Percentiles rank a stretch among this genome's conserved stretches.
phyloP scores from a whole-genome alignment of 176 grass and related monocot species.

The Hordeum vulgare region MorexV3_pseudomolecules_assembly NC_058519.1:23713061-23713560 shows the following conservation, averaged over 20 bases:
- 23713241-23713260: background rate
- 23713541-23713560: background rate
- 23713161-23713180: slow-evolving; percentile 16
- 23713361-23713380: background rate
- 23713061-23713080: background rate
- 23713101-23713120: background rate
- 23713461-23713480: slow-evolving; percentile 26
- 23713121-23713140: background rate
- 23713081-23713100: background rate
- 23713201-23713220: background rate
- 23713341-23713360: slow-evolving; percentile 12
- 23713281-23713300: background rate
- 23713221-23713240: background rate
- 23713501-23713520: background rate
- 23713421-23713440: background rate
- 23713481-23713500: slow-evolving; percentile 12
- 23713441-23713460: slow-evolving; percentile 19
- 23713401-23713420: background rate
- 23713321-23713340: background rate
- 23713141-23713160: background rate
- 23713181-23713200: slow-evolving; percentile 19
- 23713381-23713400: slow-evolving; percentile 24
- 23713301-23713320: background rate
- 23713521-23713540: background rate
- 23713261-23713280: background rate